Evolutionary conservation across 2,329 filamentous ascomycete genomes (phyloP).

Genomic region (Moelleriella libera): DNA sequence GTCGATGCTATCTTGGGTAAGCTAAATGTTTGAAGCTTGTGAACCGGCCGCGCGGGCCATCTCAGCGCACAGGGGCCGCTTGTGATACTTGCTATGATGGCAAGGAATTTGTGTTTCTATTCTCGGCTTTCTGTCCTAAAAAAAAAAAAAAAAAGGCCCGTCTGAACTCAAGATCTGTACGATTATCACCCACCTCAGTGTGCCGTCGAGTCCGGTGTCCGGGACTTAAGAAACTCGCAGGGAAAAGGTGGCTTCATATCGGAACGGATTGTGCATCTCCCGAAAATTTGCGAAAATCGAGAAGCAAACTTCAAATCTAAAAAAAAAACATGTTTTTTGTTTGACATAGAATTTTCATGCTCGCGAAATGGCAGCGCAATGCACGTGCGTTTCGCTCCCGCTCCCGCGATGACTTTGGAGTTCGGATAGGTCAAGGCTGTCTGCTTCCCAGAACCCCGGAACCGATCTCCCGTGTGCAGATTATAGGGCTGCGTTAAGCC

Average conservation of each 20-base stretch:
- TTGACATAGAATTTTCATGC: background rate
- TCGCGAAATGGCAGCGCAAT: background rate
- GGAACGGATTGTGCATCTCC: no score
- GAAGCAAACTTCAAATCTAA: no score
- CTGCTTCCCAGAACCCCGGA: background rate
- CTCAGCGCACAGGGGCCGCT: background rate
- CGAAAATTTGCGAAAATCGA: no score
- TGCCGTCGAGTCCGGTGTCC: no score
- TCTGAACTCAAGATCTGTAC: background rate
- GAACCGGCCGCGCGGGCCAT: background rate
- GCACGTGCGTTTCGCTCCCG: background rate
- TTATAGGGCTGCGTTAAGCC: background rate
- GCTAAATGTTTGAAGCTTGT: background rate
- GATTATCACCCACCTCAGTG: no score
- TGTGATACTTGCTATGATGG: background rate
- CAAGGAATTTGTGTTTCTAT: background rate
- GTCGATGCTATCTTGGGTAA: background rate
- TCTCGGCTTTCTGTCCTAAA: background rate
- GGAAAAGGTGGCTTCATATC: no score
- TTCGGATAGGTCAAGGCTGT: background rate
- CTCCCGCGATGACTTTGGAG: background rate
- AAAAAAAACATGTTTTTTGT: background rate
- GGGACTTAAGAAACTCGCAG: background rate
- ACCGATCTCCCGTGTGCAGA: background rate
- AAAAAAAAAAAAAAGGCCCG: background rate